These are phyloP conservation scores for Polytrichum commune DNA, from an alignment of 225 moss, liverwort and hornwort species.

Conservation along the genomic window DNA sequence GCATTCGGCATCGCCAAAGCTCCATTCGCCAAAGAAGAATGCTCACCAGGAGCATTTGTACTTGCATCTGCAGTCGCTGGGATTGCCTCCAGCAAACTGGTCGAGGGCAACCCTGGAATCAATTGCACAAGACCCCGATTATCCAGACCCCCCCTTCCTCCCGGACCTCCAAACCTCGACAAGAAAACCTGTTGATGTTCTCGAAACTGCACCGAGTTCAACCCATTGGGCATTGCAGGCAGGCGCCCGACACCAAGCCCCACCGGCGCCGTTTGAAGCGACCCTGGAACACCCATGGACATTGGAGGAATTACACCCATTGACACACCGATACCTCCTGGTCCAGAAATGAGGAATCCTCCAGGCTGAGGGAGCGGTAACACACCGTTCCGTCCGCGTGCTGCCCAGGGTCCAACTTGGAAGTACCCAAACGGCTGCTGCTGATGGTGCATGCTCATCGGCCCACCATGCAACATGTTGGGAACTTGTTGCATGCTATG, in stretches of 20 bases:
- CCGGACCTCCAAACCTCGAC: constrained; percentile 45
- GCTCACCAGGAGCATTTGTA: constrained; percentile 26
- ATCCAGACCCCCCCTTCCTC: constrained; percentile 25
- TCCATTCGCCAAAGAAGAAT: constrained; percentile 30
- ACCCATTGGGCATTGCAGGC: constrained; percentile 50
- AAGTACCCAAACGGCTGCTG: constrained; percentile 32
- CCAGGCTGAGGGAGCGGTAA: constrained; percentile 46
- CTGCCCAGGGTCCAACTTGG: constrained; percentile 32
- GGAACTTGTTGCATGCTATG: constrained; percentile 12
- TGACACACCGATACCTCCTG: constrained; percentile 22
- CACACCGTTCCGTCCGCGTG: constrained; percentile 37
- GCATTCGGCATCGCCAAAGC: constrained; percentile 19
- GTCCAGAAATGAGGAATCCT: constrained; percentile 37
- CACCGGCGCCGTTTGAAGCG: constrained; percentile 17
- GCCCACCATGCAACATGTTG: neutral
- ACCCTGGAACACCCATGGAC: constrained; percentile 16
- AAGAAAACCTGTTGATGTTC: constrained; percentile 37
- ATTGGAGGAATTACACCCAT: constrained; percentile 32
- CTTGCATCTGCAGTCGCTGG: constrained; percentile 19
- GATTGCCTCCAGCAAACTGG: constrained; percentile 13
- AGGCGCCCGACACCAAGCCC: constrained; percentile 28
- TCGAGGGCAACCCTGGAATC: constrained; percentile 24
- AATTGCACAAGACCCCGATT: constrained; percentile 37
- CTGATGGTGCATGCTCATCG: constrained; percentile 21
- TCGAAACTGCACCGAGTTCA: constrained; percentile 39